Evolutionary conservation across 371 early-diverging fungal genomes (phyloP).

Genomic region (Coemansia sp.): DNA sequence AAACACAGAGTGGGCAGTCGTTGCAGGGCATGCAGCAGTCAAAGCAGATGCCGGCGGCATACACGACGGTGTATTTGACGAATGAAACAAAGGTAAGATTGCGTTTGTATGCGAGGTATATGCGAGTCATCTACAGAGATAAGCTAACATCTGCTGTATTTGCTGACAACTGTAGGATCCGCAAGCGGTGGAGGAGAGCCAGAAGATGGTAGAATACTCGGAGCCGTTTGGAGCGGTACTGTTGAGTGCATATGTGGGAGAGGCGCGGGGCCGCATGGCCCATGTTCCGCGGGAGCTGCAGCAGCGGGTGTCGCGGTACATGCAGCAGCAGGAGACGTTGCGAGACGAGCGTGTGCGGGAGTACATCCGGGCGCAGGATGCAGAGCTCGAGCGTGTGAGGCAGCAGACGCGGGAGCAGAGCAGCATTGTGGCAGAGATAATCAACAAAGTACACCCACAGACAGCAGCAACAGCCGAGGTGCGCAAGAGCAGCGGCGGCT

Average conservation of each 20-base stretch:
- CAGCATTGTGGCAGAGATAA: conserved; percentile 24
- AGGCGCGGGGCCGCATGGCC: not conserved
- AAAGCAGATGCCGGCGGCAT: conserved; percentile 23
- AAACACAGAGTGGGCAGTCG: not conserved
- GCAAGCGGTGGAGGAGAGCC: conserved; percentile 12
- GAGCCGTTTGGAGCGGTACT: conserved; percentile 40
- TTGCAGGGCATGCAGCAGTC: conserved; percentile 4
- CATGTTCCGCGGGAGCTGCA: conserved; percentile 45
- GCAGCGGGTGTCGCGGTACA: conserved; percentile 23
- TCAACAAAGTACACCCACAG: conserved; percentile 27
- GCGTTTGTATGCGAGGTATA: not conserved
- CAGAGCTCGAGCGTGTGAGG: conserved; percentile 20
- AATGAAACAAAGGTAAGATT: conserved; percentile 11
- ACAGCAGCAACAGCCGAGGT: not conserved
- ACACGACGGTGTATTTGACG: conserved; percentile 25
- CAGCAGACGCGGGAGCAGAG: conserved; percentile 28
- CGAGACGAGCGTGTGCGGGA: conserved; percentile 43
- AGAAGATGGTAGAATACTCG: conserved; percentile 31
- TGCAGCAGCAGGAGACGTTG: conserved; percentile 30
- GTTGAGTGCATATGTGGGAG: conserved; percentile 5
- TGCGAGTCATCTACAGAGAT: not conserved
- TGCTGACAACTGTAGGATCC: conserved; percentile 13
- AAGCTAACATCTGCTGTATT: not conserved
- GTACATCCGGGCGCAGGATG: conserved; percentile 38
- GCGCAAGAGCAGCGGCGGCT: conserved; percentile 13